Evolutionary conservation across 495 filamentous ascomycete genomes (phyloP), one percentile per base, ranked within the genome.

Genomic region (Penicillium argentinense): DNA sequence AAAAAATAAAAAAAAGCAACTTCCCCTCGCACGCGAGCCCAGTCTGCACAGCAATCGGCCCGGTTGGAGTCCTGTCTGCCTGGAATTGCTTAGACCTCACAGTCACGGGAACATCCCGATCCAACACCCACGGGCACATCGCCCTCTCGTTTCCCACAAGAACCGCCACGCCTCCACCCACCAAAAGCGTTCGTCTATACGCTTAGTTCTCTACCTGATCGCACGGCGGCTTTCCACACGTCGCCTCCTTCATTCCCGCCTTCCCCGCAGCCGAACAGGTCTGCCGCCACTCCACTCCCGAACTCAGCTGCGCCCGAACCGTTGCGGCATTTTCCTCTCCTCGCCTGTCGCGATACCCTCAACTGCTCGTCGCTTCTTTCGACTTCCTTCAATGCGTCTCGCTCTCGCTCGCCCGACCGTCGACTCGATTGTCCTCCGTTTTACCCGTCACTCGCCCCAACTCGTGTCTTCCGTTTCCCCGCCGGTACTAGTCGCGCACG

Each of bases 71-170:
- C 48, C 24, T 45, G 41, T n/a, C 49, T 48, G 41, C 16, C 49
- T 48, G 26, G 43, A 34, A 45, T 40, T 53, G 44, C 41, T 54
- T 46, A 36, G 46, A 50, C 52, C 25, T 49, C 45, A 42, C 16
- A 38, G 60, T 63, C 60, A 63, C 60, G 60, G 60, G 60, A 63
- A 63, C 60, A 56, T 47, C 51, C 52, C 53, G 47, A 53, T 54
- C 38, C 19, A 33, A n/a, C 34, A n/a, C n/a, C n/a, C n/a, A n/a
- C n/a, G n/a, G n/a, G n/a, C n/a, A n/a, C n/a, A n/a, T n/a, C n/a
- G n/a, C n/a, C n/a, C n/a, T n/a, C n/a, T n/a, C n/a, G n/a, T n/a
- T n/a, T n/a, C n/a, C n/a, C n/a, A n/a, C n/a, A n/a, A n/a, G n/a
- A n/a, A n/a, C n/a, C n/a, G n/a, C n/a, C n/a, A n/a, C n/a, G n/a